Percentiles rank a stretch among this genome's conserved stretches.
Evolutionary conservation across 1,284 basidiomycete genomes (phyloP).

Genomic region (Xerocomus amazonicus): DNA sequence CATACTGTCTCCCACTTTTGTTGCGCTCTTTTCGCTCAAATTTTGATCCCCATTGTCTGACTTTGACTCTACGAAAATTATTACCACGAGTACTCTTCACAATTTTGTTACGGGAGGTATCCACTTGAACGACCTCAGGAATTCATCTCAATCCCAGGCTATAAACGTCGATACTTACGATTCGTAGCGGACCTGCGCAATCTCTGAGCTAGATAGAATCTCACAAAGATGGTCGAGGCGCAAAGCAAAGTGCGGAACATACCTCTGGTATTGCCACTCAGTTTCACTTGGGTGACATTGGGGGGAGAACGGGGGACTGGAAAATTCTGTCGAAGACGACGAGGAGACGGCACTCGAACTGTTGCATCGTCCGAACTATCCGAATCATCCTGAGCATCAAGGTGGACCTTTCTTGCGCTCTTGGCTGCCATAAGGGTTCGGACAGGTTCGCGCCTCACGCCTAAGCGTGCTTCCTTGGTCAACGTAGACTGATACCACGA

Average conservation of each 20-base stretch:
- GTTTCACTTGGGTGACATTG: not conserved
- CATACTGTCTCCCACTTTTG: constrained; percentile 5
- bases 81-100: constrained; percentile 6
- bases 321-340: constrained; percentile 4
- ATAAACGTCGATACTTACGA: constrained; percentile 11
- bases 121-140: constrained; percentile 13
- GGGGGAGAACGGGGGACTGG: not conserved
- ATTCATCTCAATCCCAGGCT: not conserved
- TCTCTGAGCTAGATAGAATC: constrained; percentile 7
- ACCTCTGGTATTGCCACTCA: constrained; percentile 10
- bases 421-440: not conserved
- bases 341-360: constrained; percentile 8
- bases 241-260: not conserved
- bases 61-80: not conserved
- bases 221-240: not conserved
- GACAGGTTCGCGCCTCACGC: not conserved
- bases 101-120: constrained; percentile 1
- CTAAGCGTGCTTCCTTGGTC: constrained; percentile 8
- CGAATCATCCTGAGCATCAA: constrained; percentile 8
- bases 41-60: constrained; percentile 9
- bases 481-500: not conserved
- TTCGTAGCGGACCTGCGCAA: constrained; percentile 1
- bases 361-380: constrained; percentile 18
- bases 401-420: constrained; percentile 15
- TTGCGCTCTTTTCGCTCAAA: constrained; percentile 3